Conservation (phyloP, 768 basidiomycete genomes). For the Macrolepiota dolichaula region DNA sequence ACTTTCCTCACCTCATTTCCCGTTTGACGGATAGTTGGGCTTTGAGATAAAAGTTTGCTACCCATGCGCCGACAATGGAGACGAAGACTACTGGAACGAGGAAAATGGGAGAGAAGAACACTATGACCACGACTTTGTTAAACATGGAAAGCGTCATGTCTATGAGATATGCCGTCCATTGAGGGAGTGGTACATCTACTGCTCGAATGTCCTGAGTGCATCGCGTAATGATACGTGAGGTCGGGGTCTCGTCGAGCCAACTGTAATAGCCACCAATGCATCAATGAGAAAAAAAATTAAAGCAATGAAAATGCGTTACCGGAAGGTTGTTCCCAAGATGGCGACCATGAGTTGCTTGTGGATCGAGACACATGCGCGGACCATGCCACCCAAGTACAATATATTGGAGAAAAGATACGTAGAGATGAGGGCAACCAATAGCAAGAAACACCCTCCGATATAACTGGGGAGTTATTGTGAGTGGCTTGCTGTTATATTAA, state of each 20-base stretch:
- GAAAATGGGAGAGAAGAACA: conserved; percentile 43
- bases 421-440: conserved; percentile 13
- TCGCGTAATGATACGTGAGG: conserved; percentile 56
- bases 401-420: conserved; percentile 31
- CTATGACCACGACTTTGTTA: conserved; percentile 40
- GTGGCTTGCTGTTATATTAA: conserved; percentile 27
- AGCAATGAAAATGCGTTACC: conserved; percentile 30
- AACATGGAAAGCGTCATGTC: conserved; percentile 32
- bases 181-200: conserved; percentile 45
- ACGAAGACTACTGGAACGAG: conserved; percentile 42
- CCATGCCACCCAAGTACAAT: conserved; percentile 42
- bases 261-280: conserved; percentile 21
- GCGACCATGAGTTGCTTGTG: conserved; percentile 50
- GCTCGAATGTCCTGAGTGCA: conserved; percentile 64
- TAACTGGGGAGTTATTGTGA: conserved; percentile 34
- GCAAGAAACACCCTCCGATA: conserved; percentile 24
- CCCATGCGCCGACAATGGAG: conserved; percentile 37
- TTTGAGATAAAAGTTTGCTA: conserved; percentile 42
- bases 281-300: not conserved
- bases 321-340: conserved; percentile 56
- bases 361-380: conserved; percentile 53
- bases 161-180: conserved; percentile 23
- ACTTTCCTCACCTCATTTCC: conserved; percentile 38
- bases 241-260: conserved; percentile 46
- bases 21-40: conserved; percentile 47